Percentiles rank a stretch among this genome's conserved stretches.
phyloP scores from a whole-genome alignment of 73 alveolate genomes.

The Paramecium biaurelia region DNA sequence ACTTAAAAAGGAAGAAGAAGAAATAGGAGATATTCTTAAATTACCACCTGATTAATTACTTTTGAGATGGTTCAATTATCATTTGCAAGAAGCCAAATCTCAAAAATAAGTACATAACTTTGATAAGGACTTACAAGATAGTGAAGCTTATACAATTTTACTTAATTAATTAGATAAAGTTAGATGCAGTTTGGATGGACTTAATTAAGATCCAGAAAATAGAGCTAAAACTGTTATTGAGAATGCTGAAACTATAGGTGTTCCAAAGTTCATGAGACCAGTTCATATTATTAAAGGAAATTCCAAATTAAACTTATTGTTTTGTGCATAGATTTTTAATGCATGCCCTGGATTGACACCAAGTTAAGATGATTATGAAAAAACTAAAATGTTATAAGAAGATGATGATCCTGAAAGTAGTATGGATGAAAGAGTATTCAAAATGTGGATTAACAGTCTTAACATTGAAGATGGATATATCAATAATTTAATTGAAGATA shows the following conservation, averaged over 20 bases:
- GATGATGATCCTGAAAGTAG: constrained; percentile 92
- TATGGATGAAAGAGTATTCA: constrained; percentile 95
- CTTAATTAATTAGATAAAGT: constrained; percentile 81
- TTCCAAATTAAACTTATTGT: constrained; percentile 85
- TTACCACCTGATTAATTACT: constrained; percentile 89
- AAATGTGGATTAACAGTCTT: constrained; percentile 95
- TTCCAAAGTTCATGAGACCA: constrained; percentile 85
- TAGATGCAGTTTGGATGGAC: constrained; percentile 78
- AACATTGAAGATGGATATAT: constrained; percentile 81
- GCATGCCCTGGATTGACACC: constrained; percentile 93
- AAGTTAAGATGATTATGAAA: constrained; percentile 82
- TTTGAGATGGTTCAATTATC: constrained; percentile 95
- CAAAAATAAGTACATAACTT: constrained; percentile 78
- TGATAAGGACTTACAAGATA: constrained; percentile 74
- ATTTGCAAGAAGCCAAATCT: constrained; percentile 80
- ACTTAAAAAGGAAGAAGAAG: constrained; percentile 89
- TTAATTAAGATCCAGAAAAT: constrained; percentile 72
- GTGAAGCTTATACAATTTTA: constrained; percentile 69
- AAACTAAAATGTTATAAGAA: constrained; percentile 79
- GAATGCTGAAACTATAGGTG: constrained; percentile 85
- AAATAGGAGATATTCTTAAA: constrained; percentile 85
- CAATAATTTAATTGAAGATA: constrained; percentile 87
- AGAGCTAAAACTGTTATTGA: constrained; percentile 82
- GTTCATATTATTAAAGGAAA: constrained; percentile 83
- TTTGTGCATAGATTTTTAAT: constrained; percentile 93